Evolutionary conservation across 495 filamentous ascomycete species (phyloP).

Genomic region (Geoglossum glabrum): DNA sequence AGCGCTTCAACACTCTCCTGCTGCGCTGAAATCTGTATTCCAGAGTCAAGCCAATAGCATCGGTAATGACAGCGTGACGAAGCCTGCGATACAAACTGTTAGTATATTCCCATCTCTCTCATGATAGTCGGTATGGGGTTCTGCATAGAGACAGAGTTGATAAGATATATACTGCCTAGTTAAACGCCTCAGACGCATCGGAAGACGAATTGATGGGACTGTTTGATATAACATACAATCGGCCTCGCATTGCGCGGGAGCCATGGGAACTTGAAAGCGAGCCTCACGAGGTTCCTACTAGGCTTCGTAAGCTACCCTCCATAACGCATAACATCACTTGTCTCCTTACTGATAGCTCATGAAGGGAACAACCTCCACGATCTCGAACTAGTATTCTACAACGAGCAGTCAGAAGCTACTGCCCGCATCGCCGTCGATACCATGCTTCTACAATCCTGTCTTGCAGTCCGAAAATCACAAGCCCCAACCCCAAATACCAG

Average conservation of each 20-base stretch:
- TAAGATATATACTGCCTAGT: slow-evolving; percentile 1
- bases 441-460: neutral
- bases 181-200: neutral
- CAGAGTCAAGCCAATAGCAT: slow-evolving; percentile 1
- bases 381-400: slow-evolving; percentile 2
- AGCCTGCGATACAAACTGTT: neutral
- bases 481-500: neutral
- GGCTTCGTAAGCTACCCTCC: neutral
- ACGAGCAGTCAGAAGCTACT: slow-evolving; percentile 1
- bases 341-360: neutral
- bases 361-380: slow-evolving; percentile 1
- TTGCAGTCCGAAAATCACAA: neutral
- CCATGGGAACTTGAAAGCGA: slow-evolving; percentile 2
- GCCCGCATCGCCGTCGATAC: slow-evolving; percentile 1
- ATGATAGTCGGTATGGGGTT: neutral
- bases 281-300: slow-evolving; percentile 1
- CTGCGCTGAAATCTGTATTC: slow-evolving; percentile 1
- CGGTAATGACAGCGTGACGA: slow-evolving; percentile 1
- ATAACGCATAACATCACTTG: neutral
- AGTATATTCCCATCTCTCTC: slow-evolving; percentile 2
- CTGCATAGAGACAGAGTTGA: slow-evolving; percentile 1
- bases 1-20: slow-evolving; percentile 1
- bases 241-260: slow-evolving; percentile 1
- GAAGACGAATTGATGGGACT: slow-evolving; percentile 1
- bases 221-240: slow-evolving; percentile 1